A percentile compares a stretch with the other conserved stretches of the same genome.
These are phyloP conservation scores for Periconia sp. DNA, from an alignment of 2,329 filamentous ascomycete species.

Conservation along the genomic window DNA sequence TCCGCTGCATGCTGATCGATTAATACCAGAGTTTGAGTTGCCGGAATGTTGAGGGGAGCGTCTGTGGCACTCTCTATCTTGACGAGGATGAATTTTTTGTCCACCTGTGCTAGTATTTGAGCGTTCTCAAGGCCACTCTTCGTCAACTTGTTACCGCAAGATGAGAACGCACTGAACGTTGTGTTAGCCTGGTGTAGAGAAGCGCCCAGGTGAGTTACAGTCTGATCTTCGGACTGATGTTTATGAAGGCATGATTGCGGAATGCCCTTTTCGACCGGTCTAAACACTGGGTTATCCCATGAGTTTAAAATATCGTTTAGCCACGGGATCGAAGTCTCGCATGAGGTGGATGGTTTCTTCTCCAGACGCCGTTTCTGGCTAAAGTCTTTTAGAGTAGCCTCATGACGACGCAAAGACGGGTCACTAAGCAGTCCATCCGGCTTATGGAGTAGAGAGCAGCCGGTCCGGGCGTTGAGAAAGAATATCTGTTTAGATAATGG, in stretches of 20 bases:
- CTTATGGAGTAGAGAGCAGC: conserved; percentile 44
- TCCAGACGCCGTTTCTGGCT: conserved; percentile 42
- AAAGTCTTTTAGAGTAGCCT: conserved; percentile 23
- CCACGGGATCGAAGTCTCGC: conserved; percentile 54
- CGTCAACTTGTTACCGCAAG: conserved; percentile 63
- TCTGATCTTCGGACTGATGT: conserved; percentile 7
- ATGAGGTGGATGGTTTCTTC: conserved; percentile 14
- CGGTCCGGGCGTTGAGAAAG: conserved; percentile 63
- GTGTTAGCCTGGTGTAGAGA: no score
- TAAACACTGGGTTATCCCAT: conserved; percentile 82
- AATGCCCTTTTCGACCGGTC: conserved; percentile 54
- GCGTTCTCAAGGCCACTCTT: conserved; percentile 61
- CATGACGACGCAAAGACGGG: background rate
- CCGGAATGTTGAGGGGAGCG: background rate
- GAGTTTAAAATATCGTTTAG: conserved; percentile 64
- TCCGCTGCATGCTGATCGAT: conserved; percentile 96
- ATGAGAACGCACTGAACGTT: no score
- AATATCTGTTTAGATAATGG: conserved; percentile 61
- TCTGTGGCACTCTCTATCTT: conserved; percentile 53
- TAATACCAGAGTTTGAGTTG: conserved; percentile 64
- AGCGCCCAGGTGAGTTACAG: no score
- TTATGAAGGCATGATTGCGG: conserved; percentile 40
- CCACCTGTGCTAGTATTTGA: conserved; percentile 79
- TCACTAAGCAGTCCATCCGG: conserved; percentile 16
- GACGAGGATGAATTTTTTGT: conserved; percentile 85